phyloP scores from a whole-genome alignment of 2,329 filamentous ascomycete species.

The Orbilia oligospora region DNA sequence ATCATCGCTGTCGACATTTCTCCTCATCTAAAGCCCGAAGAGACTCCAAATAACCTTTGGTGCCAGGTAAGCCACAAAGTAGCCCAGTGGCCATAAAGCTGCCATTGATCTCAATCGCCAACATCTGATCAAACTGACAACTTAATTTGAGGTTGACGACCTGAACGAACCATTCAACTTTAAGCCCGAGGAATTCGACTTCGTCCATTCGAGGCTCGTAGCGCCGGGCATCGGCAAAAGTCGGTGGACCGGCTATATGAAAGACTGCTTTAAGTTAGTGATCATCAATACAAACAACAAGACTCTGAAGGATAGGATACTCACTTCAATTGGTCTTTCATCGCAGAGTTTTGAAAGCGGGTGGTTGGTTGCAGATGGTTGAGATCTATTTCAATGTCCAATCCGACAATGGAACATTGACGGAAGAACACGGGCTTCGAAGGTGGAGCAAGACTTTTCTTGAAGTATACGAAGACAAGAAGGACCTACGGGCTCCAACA shows the following conservation, averaged over 20 bases:
- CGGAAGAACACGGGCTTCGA: slow-evolving; percentile 75
- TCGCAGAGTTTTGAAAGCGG: slow-evolving; percentile 76
- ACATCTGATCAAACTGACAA: slow-evolving; percentile 33
- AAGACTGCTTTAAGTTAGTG: slow-evolving; percentile 75
- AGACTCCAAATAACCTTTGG: slow-evolving; percentile 76
- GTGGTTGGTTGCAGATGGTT: slow-evolving; percentile 90
- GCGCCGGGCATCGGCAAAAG: slow-evolving; percentile 76
- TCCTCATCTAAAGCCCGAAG: slow-evolving; percentile 78
- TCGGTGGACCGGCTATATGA: slow-evolving; percentile 82
- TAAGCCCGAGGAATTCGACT: slow-evolving; percentile 79
- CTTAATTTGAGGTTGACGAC: slow-evolving; percentile 77
- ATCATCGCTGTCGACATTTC: slow-evolving; percentile 80
- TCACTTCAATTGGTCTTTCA: slow-evolving; percentile 61
- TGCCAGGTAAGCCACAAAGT: slow-evolving; percentile 71
- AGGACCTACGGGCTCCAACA: slow-evolving; percentile 77
- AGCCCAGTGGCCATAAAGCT: slow-evolving; percentile 15
- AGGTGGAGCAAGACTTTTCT: slow-evolving; percentile 77
- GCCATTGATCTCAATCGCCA: neutral
- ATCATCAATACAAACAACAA: neutral
- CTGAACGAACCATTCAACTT: slow-evolving; percentile 82
- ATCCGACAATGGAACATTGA: slow-evolving; percentile 85
- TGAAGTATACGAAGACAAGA: slow-evolving; percentile 74
- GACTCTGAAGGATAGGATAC: slow-evolving; percentile 11
- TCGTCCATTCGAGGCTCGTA: slow-evolving; percentile 81
- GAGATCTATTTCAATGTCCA: slow-evolving; percentile 89